phyloP scores from a whole-genome alignment of 768 basidiomycete species.

The Tulasnella sp. region DNA sequence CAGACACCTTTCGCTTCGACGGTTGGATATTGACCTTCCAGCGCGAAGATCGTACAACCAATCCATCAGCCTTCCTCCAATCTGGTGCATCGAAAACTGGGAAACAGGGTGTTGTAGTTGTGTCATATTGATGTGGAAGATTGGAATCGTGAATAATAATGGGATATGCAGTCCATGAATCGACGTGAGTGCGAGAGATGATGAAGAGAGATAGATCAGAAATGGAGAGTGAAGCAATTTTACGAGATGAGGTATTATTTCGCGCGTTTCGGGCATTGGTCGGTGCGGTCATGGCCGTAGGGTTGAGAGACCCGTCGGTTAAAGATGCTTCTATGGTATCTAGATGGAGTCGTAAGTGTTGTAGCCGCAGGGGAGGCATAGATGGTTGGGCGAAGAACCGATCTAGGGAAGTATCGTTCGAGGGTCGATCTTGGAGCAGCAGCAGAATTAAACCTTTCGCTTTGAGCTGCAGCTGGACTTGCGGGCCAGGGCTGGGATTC shows the following conservation, averaged over 20 bases:
- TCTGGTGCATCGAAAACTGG: slow-evolving; percentile 59
- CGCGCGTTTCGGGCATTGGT: background rate
- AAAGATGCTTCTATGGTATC: background rate
- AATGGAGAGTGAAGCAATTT: slow-evolving; percentile 9
- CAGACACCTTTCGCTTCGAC: background rate
- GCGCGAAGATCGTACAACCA: slow-evolving; percentile 52
- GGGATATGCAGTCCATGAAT: slow-evolving; percentile 45
- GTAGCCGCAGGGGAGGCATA: background rate
- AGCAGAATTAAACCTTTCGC: slow-evolving; percentile 2
- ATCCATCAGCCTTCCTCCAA: slow-evolving; percentile 52
- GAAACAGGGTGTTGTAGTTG: slow-evolving; percentile 33
- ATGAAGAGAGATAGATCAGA: background rate
- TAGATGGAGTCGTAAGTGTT: slow-evolving; percentile 11
- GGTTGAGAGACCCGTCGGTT: background rate
- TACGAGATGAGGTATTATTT: background rate
- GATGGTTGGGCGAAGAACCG: slow-evolving; percentile 7
- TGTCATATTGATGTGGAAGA: slow-evolving; percentile 55
- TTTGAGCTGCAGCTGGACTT: background rate
- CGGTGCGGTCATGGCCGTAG: slow-evolving; percentile 1
- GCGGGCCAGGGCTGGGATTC: background rate
- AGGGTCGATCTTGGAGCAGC: slow-evolving; percentile 7
- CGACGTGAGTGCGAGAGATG: background rate
- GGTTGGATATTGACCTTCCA: slow-evolving; percentile 48
- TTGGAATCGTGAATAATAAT: slow-evolving; percentile 71
- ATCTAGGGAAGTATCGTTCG: background rate